These are phyloP conservation scores for Herpetomonas samuelpessoai DNA, from an alignment of 208 protist species.

Conservation along the genomic window DNA sequence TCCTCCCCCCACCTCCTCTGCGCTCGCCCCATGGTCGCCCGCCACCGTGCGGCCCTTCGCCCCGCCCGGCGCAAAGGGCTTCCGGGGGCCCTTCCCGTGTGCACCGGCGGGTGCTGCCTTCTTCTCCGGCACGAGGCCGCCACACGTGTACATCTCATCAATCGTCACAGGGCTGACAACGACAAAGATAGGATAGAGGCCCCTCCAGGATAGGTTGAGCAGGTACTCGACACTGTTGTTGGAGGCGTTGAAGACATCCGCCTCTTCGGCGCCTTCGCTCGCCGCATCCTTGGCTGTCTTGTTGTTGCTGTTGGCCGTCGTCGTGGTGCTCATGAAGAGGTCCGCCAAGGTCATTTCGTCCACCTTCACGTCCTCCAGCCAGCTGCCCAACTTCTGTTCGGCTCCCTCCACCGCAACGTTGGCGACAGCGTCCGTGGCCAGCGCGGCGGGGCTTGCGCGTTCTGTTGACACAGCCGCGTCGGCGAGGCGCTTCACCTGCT, in stretches of 20 bases:
- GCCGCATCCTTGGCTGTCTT: background rate
- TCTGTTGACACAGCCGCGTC: background rate
- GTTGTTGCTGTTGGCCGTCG: background rate
- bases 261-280: background rate
- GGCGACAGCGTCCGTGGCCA: too few relatives aligned
- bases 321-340: constrained; percentile 16
- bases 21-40: background rate
- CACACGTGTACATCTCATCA: constrained; percentile 51
- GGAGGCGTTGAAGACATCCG: background rate
- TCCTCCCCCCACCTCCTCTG: background rate
- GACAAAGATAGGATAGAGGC: constrained; percentile 31
- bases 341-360: constrained; percentile 29
- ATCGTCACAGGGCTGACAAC: constrained; percentile 48
- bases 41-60: constrained; percentile 9
- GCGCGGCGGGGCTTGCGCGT: too few relatives aligned
- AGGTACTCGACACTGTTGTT: constrained; percentile 28
- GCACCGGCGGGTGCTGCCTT: background rate
- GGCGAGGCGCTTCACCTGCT: background rate
- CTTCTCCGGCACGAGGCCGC: constrained; percentile 44
- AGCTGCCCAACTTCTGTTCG: constrained; percentile 4
- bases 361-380: constrained; percentile 6
- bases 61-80: background rate
- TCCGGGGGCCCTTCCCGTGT: constrained; percentile 4
- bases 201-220: constrained; percentile 30
- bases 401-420: background rate